These are phyloP conservation scores for Asterophora lycoperdoides DNA, from an alignment of 768 basidiomycete species.

Conservation along the genomic window DNA sequence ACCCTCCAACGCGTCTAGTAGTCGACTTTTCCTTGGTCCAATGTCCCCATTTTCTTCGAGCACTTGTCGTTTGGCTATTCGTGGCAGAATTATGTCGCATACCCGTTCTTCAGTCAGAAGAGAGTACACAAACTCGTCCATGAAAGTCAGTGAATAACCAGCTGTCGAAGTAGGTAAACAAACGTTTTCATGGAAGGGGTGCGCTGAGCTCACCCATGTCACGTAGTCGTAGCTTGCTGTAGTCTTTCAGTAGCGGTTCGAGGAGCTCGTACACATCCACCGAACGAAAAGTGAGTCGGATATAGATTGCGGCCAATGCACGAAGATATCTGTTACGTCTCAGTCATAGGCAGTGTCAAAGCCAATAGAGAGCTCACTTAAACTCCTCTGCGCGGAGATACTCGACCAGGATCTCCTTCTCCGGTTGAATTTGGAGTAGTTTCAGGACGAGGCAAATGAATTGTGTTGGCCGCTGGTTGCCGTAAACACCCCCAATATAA, in stretches of 20 bases:
- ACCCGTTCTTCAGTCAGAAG: slow-evolving; percentile 87
- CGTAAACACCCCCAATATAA: slow-evolving; percentile 89
- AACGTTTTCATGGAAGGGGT: background rate
- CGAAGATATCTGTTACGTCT: slow-evolving; percentile 73
- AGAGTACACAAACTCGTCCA: slow-evolving; percentile 89
- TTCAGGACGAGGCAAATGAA: slow-evolving; percentile 92
- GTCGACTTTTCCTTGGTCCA: slow-evolving; percentile 75
- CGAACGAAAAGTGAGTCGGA: slow-evolving; percentile 90
- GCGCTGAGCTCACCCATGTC: slow-evolving; percentile 61
- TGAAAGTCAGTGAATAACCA: slow-evolving; percentile 80
- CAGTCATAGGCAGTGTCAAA: background rate
- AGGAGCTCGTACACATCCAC: slow-evolving; percentile 90
- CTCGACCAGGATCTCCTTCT: slow-evolving; percentile 95
- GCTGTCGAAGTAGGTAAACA: slow-evolving; percentile 38
- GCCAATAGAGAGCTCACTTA: slow-evolving; percentile 56
- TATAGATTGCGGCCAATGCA: slow-evolving; percentile 89
- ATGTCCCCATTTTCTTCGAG: slow-evolving; percentile 93
- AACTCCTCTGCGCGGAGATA: slow-evolving; percentile 97
- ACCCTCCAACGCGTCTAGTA: slow-evolving; percentile 87
- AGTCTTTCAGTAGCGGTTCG: slow-evolving; percentile 94
- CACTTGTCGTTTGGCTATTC: slow-evolving; percentile 77
- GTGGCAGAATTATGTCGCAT: slow-evolving; percentile 94
- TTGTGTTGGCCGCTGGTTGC: slow-evolving; percentile 91
- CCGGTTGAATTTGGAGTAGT: slow-evolving; percentile 93
- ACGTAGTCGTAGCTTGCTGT: slow-evolving; percentile 78